phyloP scores from a whole-genome alignment of 345 rosid species.

The Murraya koenigii region DNA sequence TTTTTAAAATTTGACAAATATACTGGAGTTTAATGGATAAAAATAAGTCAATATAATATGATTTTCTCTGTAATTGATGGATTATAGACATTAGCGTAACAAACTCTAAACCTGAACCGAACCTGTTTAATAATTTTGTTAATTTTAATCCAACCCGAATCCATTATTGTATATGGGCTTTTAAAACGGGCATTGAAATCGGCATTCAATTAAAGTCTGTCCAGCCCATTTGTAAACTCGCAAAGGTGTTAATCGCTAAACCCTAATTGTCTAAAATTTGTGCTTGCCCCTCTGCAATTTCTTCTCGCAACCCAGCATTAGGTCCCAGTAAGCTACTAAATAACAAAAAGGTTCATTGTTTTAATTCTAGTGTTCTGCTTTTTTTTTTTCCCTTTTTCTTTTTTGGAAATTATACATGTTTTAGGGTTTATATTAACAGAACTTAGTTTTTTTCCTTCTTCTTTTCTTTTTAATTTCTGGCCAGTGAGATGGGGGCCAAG shows the following conservation, averaged over 20 bases:
- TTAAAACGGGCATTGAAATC: neutral
- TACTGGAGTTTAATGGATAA: too few species aligned
- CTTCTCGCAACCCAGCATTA: neutral
- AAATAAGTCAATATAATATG: too few species aligned
- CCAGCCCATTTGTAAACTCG: neutral
- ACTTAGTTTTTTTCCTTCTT: too few species aligned
- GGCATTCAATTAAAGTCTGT: neutral
- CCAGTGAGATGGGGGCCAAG: conserved; percentile 60
- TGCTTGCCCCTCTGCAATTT: neutral
- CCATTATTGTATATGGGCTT: neutral
- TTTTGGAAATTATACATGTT: neutral
- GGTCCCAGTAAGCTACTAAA: neutral
- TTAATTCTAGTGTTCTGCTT: neutral
- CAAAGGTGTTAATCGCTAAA: neutral
- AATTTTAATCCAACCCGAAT: too few species aligned
- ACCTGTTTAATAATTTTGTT: too few species aligned
- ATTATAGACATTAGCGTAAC: too few species aligned
- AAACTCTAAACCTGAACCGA: too few species aligned
- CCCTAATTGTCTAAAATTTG: neutral
- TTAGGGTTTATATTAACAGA: neutral
- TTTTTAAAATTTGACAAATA: too few species aligned
- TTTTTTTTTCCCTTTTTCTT: neutral
- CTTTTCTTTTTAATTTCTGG: too few species aligned
- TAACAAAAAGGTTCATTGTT: neutral
- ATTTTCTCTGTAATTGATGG: too few species aligned